These are phyloP conservation scores for Begonia loranthoides DNA, from an alignment of 306 rosid genomes.

Conservation along the genomic window DNA sequence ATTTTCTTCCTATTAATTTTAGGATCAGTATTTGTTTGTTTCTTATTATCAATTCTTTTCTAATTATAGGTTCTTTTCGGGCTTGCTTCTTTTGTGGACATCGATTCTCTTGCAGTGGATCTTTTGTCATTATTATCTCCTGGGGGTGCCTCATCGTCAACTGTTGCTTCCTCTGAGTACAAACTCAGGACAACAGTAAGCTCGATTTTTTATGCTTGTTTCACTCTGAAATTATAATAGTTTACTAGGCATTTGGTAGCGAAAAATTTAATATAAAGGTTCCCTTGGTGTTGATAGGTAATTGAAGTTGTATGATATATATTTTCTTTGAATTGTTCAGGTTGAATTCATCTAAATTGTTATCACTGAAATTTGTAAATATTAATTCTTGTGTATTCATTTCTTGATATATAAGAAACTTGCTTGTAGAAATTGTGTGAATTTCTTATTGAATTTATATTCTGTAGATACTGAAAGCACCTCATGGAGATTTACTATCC, in stretches of 20 bases:
- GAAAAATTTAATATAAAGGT: no score
- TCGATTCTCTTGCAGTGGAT: constrained; percentile 52
- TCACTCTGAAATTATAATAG: neutral
- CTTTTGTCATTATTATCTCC: constrained; percentile 42
- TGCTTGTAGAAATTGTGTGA: no score
- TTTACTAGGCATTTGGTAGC: no score
- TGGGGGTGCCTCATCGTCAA: constrained; percentile 19
- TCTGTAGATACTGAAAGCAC: constrained; percentile 69
- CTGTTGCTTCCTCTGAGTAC: constrained; percentile 70
- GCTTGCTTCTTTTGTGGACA: constrained; percentile 50
- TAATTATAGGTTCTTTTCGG: constrained; percentile 64
- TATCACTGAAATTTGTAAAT: neutral
- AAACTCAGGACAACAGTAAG: constrained; percentile 59
- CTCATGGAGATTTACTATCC: constrained; percentile 62
- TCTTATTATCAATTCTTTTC: neutral
- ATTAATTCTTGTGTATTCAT: neutral
- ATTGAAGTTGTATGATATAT: no score
- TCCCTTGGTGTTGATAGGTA: no score
- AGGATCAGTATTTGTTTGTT: constrained; percentile 17
- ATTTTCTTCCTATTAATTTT: constrained; percentile 71
- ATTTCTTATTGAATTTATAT: constrained; percentile 4
- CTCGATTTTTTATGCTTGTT: neutral
- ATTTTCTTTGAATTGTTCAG: no score
- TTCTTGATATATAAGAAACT: neutral
- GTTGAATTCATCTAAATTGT: no score